Percentiles rank a stretch among this genome's conserved stretches.
Evolutionary conservation across 2,329 filamentous ascomycete species (phyloP).

Genomic region (Aspergillus piperis): DNA sequence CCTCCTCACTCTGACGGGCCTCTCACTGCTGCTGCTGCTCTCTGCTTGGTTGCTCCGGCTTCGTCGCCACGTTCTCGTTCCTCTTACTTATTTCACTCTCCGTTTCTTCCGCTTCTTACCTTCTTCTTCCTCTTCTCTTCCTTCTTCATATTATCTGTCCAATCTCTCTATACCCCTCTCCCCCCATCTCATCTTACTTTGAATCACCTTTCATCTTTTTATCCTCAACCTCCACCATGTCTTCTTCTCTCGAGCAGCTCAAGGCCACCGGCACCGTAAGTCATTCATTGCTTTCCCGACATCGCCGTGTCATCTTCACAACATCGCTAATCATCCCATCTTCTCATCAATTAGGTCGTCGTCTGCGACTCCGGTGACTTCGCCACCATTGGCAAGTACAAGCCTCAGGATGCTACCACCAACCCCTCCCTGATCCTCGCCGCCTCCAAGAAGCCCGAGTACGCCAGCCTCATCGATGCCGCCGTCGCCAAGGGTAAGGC

Average conservation of each 20-base stretch:
- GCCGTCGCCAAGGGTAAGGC: constrained; percentile 85
- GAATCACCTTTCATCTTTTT: constrained; percentile 9
- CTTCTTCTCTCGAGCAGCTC: constrained; percentile 91
- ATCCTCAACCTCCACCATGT: constrained; percentile 58
- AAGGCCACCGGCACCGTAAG: constrained; percentile 95
- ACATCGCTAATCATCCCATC: constrained; percentile 16
- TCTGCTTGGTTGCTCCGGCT: neutral
- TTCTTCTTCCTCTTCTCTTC: constrained; percentile 13
- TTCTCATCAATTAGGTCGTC: constrained; percentile 64
- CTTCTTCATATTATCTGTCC: constrained; percentile 15
- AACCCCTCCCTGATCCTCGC: constrained; percentile 99
- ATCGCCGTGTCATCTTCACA: constrained; percentile 1
- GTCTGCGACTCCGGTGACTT: constrained; percentile 95
- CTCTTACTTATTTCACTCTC: neutral
- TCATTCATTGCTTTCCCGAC: constrained; percentile 32
- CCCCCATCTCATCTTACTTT: constrained; percentile 10
- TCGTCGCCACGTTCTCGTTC: neutral
- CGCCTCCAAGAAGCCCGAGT: constrained; percentile 96
- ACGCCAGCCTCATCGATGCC: constrained; percentile 84
- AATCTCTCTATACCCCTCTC: constrained; percentile 10
- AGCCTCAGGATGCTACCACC: constrained; percentile 99
- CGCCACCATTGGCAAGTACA: constrained; percentile 96
- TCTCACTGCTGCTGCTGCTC: neutral
- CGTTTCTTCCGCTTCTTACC: constrained; percentile 21
- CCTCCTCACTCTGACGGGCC: constrained; percentile 11